phyloP scores from a whole-genome alignment of 75 land plant genomes.

The Larix kaempferi region DNA sequence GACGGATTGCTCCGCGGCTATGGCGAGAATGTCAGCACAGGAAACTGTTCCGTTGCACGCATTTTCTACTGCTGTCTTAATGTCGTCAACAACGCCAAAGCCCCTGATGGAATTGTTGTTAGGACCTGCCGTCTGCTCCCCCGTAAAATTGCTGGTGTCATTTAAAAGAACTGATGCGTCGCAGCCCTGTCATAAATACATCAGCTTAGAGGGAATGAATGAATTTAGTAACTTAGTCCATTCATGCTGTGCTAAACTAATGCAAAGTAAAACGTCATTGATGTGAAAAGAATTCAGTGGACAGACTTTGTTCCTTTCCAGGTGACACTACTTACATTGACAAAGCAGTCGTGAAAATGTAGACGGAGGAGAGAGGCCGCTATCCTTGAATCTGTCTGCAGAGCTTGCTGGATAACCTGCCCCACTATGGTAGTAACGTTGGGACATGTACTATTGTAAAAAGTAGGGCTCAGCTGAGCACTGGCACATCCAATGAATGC shows the following conservation, averaged over 20 bases:
- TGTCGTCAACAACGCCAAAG: slow-evolving; percentile 22
- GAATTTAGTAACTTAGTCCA: too few relatives aligned
- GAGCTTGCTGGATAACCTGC: slow-evolving; percentile 12
- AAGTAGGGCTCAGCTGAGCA: slow-evolving; percentile 22
- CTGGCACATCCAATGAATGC: background rate
- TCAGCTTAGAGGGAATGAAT: too few relatives aligned
- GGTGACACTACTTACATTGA: slow-evolving; percentile 44
- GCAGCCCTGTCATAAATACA: slow-evolving; percentile 22
- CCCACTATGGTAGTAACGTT: slow-evolving; percentile 27
- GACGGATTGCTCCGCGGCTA: slow-evolving; percentile 31
- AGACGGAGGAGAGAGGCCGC: slow-evolving; percentile 56
- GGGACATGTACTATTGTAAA: slow-evolving; percentile 35
- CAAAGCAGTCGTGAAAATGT: slow-evolving; percentile 67
- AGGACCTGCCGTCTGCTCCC: slow-evolving; percentile 26
- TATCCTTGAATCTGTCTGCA: slow-evolving; percentile 38
- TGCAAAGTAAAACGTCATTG: too few relatives aligned
- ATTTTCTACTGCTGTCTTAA: slow-evolving; percentile 24
- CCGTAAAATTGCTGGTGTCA: background rate
- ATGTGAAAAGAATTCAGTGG: too few relatives aligned
- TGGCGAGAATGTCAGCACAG: slow-evolving; percentile 31
- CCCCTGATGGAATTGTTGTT: slow-evolving; percentile 22
- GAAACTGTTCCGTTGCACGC: slow-evolving; percentile 18
- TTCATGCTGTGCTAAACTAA: too few relatives aligned
- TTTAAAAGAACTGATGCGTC: slow-evolving; percentile 34
- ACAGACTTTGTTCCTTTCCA: too few relatives aligned